Conservation (phyloP, 108 stramenopile species). For the Cylindrotheca fusiformis region DNA sequence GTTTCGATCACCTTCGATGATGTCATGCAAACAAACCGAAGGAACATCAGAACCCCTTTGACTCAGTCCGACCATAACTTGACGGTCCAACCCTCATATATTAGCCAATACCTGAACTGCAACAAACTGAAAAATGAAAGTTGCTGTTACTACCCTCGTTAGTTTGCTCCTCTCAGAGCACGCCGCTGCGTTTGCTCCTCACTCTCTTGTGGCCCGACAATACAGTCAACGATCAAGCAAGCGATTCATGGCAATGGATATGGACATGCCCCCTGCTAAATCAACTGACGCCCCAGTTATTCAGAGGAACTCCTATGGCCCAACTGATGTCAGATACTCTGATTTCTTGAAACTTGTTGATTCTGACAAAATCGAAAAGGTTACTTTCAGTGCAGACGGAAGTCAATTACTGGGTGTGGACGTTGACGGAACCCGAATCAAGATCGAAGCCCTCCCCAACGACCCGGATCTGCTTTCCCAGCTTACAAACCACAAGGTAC, state of each 20-base stretch:
- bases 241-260: conserved; percentile 12
- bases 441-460: conserved; percentile 90
- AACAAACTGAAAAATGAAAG: conserved; percentile 43
- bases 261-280: conserved; percentile 18
- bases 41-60: no score
- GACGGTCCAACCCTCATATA: no score
- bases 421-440: conserved; percentile 83
- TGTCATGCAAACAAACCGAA: background rate
- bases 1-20: background rate
- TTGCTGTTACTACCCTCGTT: conserved; percentile 23
- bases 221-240: background rate
- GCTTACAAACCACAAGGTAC: conserved; percentile 87
- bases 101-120: no score
- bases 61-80: no score
- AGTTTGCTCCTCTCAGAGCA: conserved; percentile 37
- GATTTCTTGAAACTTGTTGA: conserved; percentile 72
- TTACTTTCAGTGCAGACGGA: conserved; percentile 87
- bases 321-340: conserved; percentile 68
- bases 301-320: conserved; percentile 43
- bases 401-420: conserved; percentile 85
- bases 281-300: conserved; percentile 29
- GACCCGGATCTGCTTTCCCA: conserved; percentile 93
- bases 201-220: conserved; percentile 8
- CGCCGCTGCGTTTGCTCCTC: conserved; percentile 36
- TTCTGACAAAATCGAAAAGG: conserved; percentile 67